Evolutionary conservation across 371 early-diverging fungal species (phyloP).

Genomic region (Zychaea mexicana): DNA sequence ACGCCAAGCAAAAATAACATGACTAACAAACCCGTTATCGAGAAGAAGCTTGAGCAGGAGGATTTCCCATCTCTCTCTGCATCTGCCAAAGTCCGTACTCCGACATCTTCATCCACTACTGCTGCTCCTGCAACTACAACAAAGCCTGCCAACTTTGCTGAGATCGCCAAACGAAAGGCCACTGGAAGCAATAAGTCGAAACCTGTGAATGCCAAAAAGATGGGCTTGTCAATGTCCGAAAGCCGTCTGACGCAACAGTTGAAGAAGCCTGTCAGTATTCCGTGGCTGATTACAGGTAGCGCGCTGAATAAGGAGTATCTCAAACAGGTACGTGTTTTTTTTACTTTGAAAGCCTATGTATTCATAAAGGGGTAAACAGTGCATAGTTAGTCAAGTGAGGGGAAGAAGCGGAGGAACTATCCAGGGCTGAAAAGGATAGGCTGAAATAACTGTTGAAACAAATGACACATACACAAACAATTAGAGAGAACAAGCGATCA

Average conservation of each 20-base stretch:
- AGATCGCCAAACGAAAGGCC: conserved; percentile 35
- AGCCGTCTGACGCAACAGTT: conserved; percentile 18
- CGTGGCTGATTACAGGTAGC: conserved; percentile 62
- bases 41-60: conserved; percentile 26
- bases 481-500: conserved; percentile 55
- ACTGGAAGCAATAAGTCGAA: conserved; percentile 16
- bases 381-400: not conserved
- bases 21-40: not conserved
- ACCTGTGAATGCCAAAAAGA: conserved; percentile 6
- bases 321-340: conserved; percentile 47
- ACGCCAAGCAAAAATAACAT: not conserved
- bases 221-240: not conserved
- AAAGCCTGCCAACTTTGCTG: conserved; percentile 34
- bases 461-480: not conserved
- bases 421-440: too few relatives aligned
- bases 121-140: not conserved
- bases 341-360: too few relatives aligned
- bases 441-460: too few relatives aligned
- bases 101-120: not conserved
- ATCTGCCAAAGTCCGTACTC: conserved; percentile 25
- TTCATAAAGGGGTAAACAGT: not conserved
- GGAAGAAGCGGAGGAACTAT: not conserved
- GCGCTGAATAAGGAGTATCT: conserved; percentile 46
- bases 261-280: conserved; percentile 46
- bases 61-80: conserved; percentile 42